These are phyloP conservation scores for Eucalyptus globulus DNA, from an alignment of 345 rosid species.

Conservation along the genomic window DNA sequence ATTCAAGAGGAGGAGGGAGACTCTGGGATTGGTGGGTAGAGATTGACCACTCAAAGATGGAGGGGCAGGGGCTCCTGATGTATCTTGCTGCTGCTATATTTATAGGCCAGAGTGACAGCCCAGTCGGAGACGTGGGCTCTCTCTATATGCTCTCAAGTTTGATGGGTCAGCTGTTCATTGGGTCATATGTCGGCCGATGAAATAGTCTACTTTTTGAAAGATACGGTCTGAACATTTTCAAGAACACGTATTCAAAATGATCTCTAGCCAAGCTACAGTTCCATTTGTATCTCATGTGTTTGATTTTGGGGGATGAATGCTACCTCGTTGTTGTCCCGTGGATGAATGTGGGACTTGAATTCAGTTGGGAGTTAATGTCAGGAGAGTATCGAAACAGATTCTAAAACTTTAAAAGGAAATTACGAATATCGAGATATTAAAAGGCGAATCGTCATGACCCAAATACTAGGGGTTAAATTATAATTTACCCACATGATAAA, in stretches of 20 bases:
- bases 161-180: not conserved
- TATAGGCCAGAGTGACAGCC: not conserved
- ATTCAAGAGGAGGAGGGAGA: not conserved
- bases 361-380: not conserved
- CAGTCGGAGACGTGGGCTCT: not conserved
- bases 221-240: not conserved
- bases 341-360: not conserved
- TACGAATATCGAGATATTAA: not conserved
- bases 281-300: not conserved
- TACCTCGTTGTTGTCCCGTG: too few species aligned
- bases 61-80: not conserved
- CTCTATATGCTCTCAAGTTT: not conserved
- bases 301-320: not conserved
- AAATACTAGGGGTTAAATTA: too few species aligned
- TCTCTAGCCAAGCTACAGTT: not conserved
- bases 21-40: not conserved
- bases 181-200: not conserved
- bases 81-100: not conserved
- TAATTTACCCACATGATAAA: not conserved
- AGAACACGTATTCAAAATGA: not conserved
- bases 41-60: not conserved
- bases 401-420: not conserved
- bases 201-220: not conserved
- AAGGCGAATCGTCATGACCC: accelerated
- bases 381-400: not conserved